Conservation (phyloP, 2,329 filamentous ascomycete genomes). For the Lachnellula occidentalis region DNA sequence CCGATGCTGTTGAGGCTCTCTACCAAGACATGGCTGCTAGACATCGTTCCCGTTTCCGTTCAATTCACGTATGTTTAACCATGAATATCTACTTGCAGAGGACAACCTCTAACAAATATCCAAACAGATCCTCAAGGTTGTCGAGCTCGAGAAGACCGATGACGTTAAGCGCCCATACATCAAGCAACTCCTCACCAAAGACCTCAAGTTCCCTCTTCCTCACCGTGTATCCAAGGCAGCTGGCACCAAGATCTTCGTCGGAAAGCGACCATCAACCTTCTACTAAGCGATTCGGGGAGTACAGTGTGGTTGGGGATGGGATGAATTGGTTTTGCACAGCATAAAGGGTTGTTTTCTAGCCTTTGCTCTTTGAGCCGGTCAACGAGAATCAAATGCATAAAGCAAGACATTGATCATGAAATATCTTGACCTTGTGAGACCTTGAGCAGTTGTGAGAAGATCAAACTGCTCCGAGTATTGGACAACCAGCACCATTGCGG, state of each 20-base stretch:
- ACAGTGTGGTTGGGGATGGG: conserved; percentile 22
- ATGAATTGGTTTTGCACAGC: conserved; percentile 29
- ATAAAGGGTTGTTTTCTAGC: conserved; percentile 32
- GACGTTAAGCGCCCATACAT: conserved; percentile 98
- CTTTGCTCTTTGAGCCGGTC: conserved; percentile 29
- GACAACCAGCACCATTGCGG: neutral
- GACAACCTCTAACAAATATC: conserved; percentile 6
- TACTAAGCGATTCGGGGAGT: conserved; percentile 49
- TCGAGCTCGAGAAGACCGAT: conserved; percentile 91
- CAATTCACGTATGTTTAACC: conserved; percentile 78
- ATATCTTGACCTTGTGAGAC: neutral
- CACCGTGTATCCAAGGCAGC: conserved; percentile 83
- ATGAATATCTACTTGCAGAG: neutral
- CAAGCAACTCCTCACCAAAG: conserved; percentile 94
- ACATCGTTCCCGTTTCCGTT: conserved; percentile 96
- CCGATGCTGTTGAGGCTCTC: conserved; percentile 90
- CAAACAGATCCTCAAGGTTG: conserved; percentile 87
- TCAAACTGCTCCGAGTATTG: neutral
- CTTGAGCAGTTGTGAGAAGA: neutral
- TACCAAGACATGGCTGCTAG: conserved; percentile 99
- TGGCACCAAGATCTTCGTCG: conserved; percentile 87
- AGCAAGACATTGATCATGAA: conserved; percentile 19
- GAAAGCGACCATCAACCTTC: conserved; percentile 93
- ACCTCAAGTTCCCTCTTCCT: conserved; percentile 96
- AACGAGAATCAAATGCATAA: conserved; percentile 28